A percentile compares a stretch with the other conserved stretches of the same genome.
Evolutionary conservation across 2,329 filamentous ascomycete species (phyloP).

Genomic region (Colletotrichum sidae): DNA sequence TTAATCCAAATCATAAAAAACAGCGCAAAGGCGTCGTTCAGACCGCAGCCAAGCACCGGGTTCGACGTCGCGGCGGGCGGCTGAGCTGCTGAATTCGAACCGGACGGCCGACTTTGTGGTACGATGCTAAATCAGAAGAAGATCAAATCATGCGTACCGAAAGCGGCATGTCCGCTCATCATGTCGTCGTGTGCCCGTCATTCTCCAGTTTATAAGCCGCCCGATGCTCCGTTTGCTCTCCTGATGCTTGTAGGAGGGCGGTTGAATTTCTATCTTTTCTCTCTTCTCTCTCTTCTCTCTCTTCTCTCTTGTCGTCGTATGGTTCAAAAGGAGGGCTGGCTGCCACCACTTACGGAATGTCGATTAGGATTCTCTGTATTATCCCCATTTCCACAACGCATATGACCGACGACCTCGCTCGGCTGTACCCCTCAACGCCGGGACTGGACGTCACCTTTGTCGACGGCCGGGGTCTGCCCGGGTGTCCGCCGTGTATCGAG

Average conservation of each 20-base stretch:
- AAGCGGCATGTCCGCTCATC: background rate
- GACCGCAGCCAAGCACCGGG: background rate
- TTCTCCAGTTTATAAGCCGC: too few relatives aligned
- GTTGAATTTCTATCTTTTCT: too few relatives aligned
- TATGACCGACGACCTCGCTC: conserved; percentile 22
- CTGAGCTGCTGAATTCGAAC: conserved; percentile 25
- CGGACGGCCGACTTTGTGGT: background rate
- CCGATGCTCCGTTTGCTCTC: too few relatives aligned
- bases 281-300: background rate
- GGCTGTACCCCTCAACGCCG: background rate
- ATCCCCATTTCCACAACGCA: conserved; percentile 29
- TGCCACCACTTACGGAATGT: background rate
- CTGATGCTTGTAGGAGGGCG: too few relatives aligned
- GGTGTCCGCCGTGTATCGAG: conserved; percentile 30
- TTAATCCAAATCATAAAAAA: too few relatives aligned
- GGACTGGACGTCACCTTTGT: conserved; percentile 13
- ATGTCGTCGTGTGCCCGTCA: background rate
- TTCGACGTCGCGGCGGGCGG: conserved; percentile 19
- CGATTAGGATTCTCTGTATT: conserved; percentile 20
- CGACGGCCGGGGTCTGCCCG: conserved; percentile 10
- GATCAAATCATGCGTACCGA: too few relatives aligned
- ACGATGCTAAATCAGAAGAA: conserved; percentile 6
- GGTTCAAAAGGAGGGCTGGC: background rate
- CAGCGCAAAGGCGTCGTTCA: too few relatives aligned
- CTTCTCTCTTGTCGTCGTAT: background rate